Percentiles rank a stretch among this genome's conserved stretches.
Conservation (phyloP, 2,329 filamentous ascomycete genomes). For the Ophiostoma pallidulum region DNA sequence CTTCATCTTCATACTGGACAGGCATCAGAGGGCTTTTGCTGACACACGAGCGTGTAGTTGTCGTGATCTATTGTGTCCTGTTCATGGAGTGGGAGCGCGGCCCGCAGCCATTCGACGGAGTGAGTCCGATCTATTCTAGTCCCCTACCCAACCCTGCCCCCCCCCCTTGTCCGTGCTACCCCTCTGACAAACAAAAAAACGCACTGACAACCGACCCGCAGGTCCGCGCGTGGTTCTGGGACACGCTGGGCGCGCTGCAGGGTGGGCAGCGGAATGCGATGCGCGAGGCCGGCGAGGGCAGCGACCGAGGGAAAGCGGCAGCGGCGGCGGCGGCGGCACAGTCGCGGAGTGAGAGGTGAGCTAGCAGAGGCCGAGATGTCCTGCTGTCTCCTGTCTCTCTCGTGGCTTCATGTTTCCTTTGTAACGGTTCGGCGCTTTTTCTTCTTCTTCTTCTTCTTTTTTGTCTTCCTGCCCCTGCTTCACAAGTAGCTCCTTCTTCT, state of each 20-base stretch:
- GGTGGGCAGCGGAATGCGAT: slow-evolving; percentile 3
- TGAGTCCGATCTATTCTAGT: neutral
- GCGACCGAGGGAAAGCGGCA: neutral
- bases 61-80: slow-evolving; percentile 46
- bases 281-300: neutral
- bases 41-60: slow-evolving; percentile 32
- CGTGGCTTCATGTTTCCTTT: no score
- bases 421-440: neutral
- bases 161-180: no score
- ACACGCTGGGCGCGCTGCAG: slow-evolving; percentile 11
- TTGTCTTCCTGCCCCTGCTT: neutral
- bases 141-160: neutral
- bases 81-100: slow-evolving; percentile 50
- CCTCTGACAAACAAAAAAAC: no score
- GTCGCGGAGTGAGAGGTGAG: neutral
- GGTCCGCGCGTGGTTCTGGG: slow-evolving; percentile 21
- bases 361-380: neutral
- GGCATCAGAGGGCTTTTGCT: no score
- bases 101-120: slow-evolving; percentile 37
- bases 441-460: neutral
- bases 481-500: neutral
- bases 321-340: neutral
- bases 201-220: slow-evolving; percentile 10
- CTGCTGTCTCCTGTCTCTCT: no score
- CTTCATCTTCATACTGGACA: no score